phyloP scores from a whole-genome alignment of 108 stramenopile genomes.

The Pseudonitzschia multistriata region DNA sequence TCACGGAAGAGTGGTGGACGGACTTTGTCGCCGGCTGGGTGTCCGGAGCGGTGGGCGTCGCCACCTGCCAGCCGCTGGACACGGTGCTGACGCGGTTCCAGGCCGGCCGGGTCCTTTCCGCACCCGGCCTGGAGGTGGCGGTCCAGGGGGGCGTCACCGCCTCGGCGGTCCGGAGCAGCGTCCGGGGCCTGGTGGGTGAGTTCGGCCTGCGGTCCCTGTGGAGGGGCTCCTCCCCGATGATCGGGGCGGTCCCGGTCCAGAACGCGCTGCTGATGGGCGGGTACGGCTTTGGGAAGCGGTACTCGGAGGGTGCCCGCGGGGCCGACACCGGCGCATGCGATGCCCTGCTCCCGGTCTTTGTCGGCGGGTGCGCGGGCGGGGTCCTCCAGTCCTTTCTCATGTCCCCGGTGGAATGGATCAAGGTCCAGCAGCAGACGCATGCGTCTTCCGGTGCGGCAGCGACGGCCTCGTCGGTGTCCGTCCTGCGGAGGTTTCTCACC shows the following conservation, averaged over 20 bases:
- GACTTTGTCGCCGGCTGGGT: slow-evolving; percentile 81
- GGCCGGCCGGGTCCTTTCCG: slow-evolving; percentile 32
- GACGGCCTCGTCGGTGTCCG: neutral
- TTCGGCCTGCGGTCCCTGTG: slow-evolving; percentile 57
- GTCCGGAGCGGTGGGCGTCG: slow-evolving; percentile 63
- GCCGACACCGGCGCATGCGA: neutral
- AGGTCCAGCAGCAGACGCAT: slow-evolving; percentile 69
- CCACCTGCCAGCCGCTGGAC: slow-evolving; percentile 77
- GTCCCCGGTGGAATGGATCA: slow-evolving; percentile 81
- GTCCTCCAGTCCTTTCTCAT: slow-evolving; percentile 80
- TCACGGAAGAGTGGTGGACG: slow-evolving; percentile 36
- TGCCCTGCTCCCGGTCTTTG: slow-evolving; percentile 57
- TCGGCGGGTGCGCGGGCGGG: slow-evolving; percentile 79
- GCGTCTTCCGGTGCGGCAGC: slow-evolving; percentile 20
- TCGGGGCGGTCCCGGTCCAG: slow-evolving; percentile 79
- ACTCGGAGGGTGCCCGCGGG: slow-evolving; percentile 19
- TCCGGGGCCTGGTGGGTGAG: slow-evolving; percentile 37
- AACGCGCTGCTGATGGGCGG: slow-evolving; percentile 86
- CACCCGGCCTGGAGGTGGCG: neutral
- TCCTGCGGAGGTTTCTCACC: neutral
- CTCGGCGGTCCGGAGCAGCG: neutral
- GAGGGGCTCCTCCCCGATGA: slow-evolving; percentile 78
- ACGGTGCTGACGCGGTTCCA: slow-evolving; percentile 77
- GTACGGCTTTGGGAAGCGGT: slow-evolving; percentile 77
- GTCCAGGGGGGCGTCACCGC: too few species aligned